Base-by-base conservation (phyloP, 108 stramenopile species). In the Epithemia pelagica region DNA sequence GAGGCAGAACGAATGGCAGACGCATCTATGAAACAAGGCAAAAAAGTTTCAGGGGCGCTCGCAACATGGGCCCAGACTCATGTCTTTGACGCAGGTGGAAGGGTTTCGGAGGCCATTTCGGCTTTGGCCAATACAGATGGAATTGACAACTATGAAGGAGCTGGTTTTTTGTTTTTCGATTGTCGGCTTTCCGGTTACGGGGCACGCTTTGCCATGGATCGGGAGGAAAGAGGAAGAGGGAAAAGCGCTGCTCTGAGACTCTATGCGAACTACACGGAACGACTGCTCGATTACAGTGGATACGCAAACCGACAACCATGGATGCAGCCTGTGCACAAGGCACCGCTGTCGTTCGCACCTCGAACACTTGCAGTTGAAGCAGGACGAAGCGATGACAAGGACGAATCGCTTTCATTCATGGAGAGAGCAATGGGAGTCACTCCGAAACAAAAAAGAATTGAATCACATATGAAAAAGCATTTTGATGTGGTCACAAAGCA, bases 91-190 rank as follows among this genome's bases (percentile, higher is more conserved):
- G 80, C 82, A 0, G 85, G 86, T 52, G 92, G 92, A 7, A 61
- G 92, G 53, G 78, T 83, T 0, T 76, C 89, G 26, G 92, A 93
- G 78, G 89, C 87, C 54, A 79, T 88, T 10, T 90, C 89, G 10
- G 83, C 76, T 20, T 80, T 87, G 37, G 71, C 83, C 22, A 86
- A 86, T 27, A 78, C 56, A 26, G 91, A 92, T 71, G 91, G 88
- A 1, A 71, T 73, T 0, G 69, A 74, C 26, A 61, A 79, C 28
- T 90, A 85, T 67, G 85, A 88, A 67, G 61, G 63, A 0, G 80
- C 82, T 61, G 91, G 91, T 22, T 81, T 77, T 46, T 70, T 90
- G 28, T 74, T 80, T 55, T 90, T 89, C 67, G 81, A 90, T 65
- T 71, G 69, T n/a, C 74, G 81, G 52, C 77, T 92, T 65, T 66